phyloP scores from a whole-genome alignment of 2,329 filamentous ascomycete species.

The Colletotrichum gigasporum region DNA sequence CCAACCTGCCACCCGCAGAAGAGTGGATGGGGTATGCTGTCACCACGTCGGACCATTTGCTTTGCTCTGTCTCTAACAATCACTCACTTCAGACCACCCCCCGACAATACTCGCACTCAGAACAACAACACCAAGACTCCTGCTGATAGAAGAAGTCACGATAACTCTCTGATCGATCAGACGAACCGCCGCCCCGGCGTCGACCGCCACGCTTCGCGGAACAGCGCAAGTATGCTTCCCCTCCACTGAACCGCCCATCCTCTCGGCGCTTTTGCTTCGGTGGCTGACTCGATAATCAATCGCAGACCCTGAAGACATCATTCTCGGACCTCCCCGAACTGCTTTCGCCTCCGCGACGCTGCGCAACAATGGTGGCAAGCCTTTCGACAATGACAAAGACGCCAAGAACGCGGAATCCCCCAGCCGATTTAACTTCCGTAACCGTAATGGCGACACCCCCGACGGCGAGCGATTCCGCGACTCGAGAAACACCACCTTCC shows the following conservation, averaged over 20 bases:
- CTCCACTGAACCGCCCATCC: neutral
- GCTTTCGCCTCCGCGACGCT: slow-evolving; percentile 80
- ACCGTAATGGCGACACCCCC: slow-evolving; percentile 60
- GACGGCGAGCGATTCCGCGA: slow-evolving; percentile 61
- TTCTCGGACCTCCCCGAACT: slow-evolving; percentile 85
- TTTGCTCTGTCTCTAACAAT: slow-evolving; percentile 19
- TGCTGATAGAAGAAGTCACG: slow-evolving; percentile 56
- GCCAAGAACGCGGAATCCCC: slow-evolving; percentile 60
- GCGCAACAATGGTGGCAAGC: slow-evolving; percentile 53
- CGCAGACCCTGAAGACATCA: slow-evolving; percentile 78
- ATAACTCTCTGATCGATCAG: slow-evolving; percentile 56
- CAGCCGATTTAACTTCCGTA: slow-evolving; percentile 70
- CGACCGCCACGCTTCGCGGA: slow-evolving; percentile 66
- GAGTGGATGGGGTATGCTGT: slow-evolving; percentile 92
- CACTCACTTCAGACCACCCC: slow-evolving; percentile 48
- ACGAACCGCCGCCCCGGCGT: slow-evolving; percentile 60
- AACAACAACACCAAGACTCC: slow-evolving; percentile 47
- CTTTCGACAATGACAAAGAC: slow-evolving; percentile 63
- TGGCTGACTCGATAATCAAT: slow-evolving; percentile 40
- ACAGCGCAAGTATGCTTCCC: slow-evolving; percentile 61
- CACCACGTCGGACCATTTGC: neutral
- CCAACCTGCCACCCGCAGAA: slow-evolving; percentile 81
- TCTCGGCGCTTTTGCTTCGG: slow-evolving; percentile 29
- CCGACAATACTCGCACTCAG: slow-evolving; percentile 56
- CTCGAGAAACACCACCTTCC: slow-evolving; percentile 54